Conservation (phyloP, 805 yeast genomes). For the Saccharomycodes ludwigii region DNA sequence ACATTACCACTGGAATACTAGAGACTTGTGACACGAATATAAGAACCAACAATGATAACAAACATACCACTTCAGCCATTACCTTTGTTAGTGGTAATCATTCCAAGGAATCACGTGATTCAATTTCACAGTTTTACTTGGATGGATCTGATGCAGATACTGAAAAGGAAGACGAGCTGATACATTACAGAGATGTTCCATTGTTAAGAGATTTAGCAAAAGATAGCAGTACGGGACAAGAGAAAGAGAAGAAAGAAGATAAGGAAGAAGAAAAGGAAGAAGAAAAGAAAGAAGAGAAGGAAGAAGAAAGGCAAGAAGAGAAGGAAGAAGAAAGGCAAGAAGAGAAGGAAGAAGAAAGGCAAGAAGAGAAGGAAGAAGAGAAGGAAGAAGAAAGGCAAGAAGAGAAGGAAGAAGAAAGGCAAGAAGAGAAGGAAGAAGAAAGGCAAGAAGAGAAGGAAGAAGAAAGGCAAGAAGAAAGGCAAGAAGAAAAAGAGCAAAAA, state of each 20-base stretch:
- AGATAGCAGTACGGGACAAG: neutral
- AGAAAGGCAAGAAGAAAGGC: slow-evolving; percentile 7
- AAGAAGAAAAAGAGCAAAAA: slow-evolving; percentile 5
- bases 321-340: slow-evolving; percentile 8
- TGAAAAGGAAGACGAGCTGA: slow-evolving; percentile 68
- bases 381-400: slow-evolving; percentile 15
- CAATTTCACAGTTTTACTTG: too few species aligned
- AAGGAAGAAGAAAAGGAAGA: slow-evolving; percentile 10
- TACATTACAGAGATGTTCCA: too few species aligned
- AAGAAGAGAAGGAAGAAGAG: slow-evolving; percentile 14
- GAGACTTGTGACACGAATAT: too few species aligned
- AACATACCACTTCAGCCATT: too few species aligned
- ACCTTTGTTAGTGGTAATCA: too few species aligned
- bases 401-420: slow-evolving; percentile 11
- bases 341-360: slow-evolving; percentile 12
- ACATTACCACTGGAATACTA: too few species aligned
- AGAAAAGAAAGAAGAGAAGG: slow-evolving; percentile 10
- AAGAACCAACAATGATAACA: too few species aligned
- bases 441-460: slow-evolving; percentile 4
- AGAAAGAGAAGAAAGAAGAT: slow-evolving; percentile 13
- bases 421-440: slow-evolving; percentile 12
- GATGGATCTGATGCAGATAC: slow-evolving; percentile 88
- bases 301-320: slow-evolving; percentile 5
- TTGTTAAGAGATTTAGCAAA: too few species aligned
- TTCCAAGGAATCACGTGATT: too few species aligned